Evolutionary conservation across 768 basidiomycete species (phyloP).

Genomic region (Phanerochaete sordida): DNA sequence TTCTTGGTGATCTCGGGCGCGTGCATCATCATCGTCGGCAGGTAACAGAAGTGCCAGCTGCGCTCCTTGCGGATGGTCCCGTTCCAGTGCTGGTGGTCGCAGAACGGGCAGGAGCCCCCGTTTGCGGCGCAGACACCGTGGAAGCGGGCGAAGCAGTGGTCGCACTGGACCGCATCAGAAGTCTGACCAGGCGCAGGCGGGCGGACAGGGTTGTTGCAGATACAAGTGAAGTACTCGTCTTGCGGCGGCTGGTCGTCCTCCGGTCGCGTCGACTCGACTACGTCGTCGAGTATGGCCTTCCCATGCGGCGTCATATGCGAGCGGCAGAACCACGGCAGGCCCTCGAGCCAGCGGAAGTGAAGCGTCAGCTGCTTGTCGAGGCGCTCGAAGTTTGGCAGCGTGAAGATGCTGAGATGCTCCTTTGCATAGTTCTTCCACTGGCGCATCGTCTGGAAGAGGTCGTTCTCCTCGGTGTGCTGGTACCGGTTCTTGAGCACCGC

Average conservation of each 20-base stretch:
- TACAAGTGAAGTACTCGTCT: slow-evolving; percentile 84
- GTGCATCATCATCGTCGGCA: slow-evolving; percentile 62
- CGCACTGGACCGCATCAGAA: slow-evolving; percentile 87
- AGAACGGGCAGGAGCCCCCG: slow-evolving; percentile 91
- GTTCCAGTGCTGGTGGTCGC: slow-evolving; percentile 90
- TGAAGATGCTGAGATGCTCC: slow-evolving; percentile 70
- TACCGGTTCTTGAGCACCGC: slow-evolving; percentile 66
- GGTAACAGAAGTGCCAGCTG: slow-evolving; percentile 79
- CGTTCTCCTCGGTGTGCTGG: slow-evolving; percentile 48
- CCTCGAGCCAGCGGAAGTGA: slow-evolving; percentile 70
- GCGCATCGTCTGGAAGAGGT: slow-evolving; percentile 68
- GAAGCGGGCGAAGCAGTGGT: slow-evolving; percentile 84
- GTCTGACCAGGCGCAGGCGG: slow-evolving; percentile 72
- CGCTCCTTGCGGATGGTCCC: slow-evolving; percentile 80
- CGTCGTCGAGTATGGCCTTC: slow-evolving; percentile 66
- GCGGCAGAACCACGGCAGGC: slow-evolving; percentile 76
- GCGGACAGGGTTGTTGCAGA: slow-evolving; percentile 71
- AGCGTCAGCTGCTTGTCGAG: slow-evolving; percentile 62
- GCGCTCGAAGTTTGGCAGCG: slow-evolving; percentile 68
- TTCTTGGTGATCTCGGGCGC: slow-evolving; percentile 79
- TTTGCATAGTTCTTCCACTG: slow-evolving; percentile 73
- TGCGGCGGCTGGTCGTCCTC: slow-evolving; percentile 77
- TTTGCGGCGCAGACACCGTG: slow-evolving; percentile 82
- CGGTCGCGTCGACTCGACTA: slow-evolving; percentile 66
- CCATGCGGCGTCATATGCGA: slow-evolving; percentile 65